phyloP scores from a whole-genome alignment of 2,329 filamentous ascomycete genomes.

The Penicillium oxalicum region DNA sequence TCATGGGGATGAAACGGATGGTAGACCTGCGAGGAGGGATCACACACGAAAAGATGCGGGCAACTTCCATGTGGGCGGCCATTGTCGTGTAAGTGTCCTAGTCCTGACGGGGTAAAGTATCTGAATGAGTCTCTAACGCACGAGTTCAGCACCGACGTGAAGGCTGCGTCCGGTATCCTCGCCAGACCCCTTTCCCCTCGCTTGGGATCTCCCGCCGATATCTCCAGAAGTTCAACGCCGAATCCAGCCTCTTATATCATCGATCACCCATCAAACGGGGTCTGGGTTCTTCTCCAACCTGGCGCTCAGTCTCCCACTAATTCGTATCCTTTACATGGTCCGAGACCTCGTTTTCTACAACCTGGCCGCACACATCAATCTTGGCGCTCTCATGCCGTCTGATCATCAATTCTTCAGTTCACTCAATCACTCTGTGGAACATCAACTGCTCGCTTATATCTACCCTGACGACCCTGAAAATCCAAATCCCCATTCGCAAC shows the following conservation, averaged over 20 bases:
- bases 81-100: slow-evolving; percentile 24
- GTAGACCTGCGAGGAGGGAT: slow-evolving; percentile 35
- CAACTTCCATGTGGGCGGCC: slow-evolving; percentile 21
- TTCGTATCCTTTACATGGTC: slow-evolving; percentile 22
- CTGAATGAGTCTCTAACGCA: neutral
- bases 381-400: slow-evolving; percentile 14
- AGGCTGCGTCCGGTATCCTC: slow-evolving; percentile 31
- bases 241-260: slow-evolving; percentile 24
- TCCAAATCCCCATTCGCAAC: neutral
- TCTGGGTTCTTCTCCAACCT: slow-evolving; percentile 24
- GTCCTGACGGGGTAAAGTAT: no score
- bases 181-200: slow-evolving; percentile 30
- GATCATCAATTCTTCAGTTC: slow-evolving; percentile 31
- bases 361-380: slow-evolving; percentile 20
- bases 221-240: slow-evolving; percentile 22
- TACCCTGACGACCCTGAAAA: slow-evolving; percentile 13
- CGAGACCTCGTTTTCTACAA: slow-evolving; percentile 32
- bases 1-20: slow-evolving; percentile 34
- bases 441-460: slow-evolving; percentile 35
- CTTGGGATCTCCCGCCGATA: slow-evolving; percentile 29
- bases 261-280: slow-evolving; percentile 22
- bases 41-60: slow-evolving; percentile 19
- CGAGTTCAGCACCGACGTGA: slow-evolving; percentile 28
- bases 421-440: slow-evolving; percentile 32
- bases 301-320: slow-evolving; percentile 25